Conservation (phyloP, 2,329 filamentous ascomycete genomes). For the Passalora sequoiae region DNA sequence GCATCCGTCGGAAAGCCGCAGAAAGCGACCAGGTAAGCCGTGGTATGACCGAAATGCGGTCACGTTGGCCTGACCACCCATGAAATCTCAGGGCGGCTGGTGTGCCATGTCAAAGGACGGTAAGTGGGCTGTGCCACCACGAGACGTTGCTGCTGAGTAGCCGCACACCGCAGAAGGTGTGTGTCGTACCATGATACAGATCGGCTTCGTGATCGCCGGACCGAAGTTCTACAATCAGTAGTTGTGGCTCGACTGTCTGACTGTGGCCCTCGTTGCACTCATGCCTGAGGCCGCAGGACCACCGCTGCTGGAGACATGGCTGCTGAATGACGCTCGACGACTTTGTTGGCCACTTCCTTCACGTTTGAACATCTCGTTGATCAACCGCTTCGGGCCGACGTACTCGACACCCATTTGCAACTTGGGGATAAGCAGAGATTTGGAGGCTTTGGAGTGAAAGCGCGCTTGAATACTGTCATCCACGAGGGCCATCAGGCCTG, state of each 20-base stretch:
- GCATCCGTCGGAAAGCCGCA: constrained; percentile 21
- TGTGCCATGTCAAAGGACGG: neutral
- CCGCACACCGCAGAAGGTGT: constrained; percentile 12
- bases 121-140: constrained; percentile 1
- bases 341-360: constrained; percentile 28
- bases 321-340: constrained; percentile 19
- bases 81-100: neutral
- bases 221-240: constrained; percentile 7
- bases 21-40: constrained; percentile 8
- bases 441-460: constrained; percentile 57
- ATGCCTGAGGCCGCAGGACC: constrained; percentile 3
- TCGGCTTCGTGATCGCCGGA: neutral
- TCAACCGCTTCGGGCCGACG: constrained; percentile 56
- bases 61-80: constrained; percentile 14
- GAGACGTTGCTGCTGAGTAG: neutral
- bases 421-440: constrained; percentile 50
- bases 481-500: constrained; percentile 80
- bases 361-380: constrained; percentile 60
- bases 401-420: constrained; percentile 57
- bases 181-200: constrained; percentile 11
- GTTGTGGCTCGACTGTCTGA: constrained; percentile 17
- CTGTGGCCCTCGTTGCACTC: constrained; percentile 6
- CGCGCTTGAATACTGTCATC: constrained; percentile 84
- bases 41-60: constrained; percentile 13
- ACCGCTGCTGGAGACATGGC: constrained; percentile 22